phyloP scores from a whole-genome alignment of 73 alveolate genomes.

The Paramecium bursaria region DNA sequence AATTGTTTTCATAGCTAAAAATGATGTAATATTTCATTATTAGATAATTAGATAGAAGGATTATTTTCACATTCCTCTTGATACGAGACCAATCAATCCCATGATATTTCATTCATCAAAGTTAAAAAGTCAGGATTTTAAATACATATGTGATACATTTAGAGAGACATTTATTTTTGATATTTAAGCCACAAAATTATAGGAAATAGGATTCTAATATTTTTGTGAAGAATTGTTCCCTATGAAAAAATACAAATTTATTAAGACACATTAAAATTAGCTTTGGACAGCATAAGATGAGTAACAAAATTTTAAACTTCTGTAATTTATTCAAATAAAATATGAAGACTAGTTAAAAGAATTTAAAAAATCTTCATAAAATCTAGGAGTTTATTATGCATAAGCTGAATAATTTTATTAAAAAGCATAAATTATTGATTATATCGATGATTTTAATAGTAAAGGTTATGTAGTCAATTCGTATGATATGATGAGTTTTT shows the following conservation, averaged over 20 bases:
- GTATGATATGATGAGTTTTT: neutral
- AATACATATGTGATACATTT: neutral
- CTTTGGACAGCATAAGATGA: neutral
- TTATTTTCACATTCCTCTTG: no score
- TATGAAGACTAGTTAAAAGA: neutral
- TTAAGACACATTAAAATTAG: neutral
- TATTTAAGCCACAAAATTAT: neutral
- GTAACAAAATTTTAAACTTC: neutral
- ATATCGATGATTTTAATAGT: conserved; percentile 26
- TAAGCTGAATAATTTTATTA: neutral
- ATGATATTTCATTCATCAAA: no score
- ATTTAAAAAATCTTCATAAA: neutral
- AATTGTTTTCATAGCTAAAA: no score
- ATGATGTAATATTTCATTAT: no score
- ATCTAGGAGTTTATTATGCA: conserved; percentile 25
- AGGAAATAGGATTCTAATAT: conserved; percentile 14
- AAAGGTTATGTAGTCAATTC: conserved; percentile 27
- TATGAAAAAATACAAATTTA: neutral
- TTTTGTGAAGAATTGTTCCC: neutral
- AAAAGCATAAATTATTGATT: neutral
- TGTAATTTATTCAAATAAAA: conserved; percentile 36
- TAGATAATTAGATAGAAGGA: no score
- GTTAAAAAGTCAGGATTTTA: neutral
- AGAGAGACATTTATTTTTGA: conserved; percentile 49
- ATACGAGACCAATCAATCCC: no score